Conservation (phyloP, 108 stramenopile genomes). For the Skeletonema menzelii region DNA sequence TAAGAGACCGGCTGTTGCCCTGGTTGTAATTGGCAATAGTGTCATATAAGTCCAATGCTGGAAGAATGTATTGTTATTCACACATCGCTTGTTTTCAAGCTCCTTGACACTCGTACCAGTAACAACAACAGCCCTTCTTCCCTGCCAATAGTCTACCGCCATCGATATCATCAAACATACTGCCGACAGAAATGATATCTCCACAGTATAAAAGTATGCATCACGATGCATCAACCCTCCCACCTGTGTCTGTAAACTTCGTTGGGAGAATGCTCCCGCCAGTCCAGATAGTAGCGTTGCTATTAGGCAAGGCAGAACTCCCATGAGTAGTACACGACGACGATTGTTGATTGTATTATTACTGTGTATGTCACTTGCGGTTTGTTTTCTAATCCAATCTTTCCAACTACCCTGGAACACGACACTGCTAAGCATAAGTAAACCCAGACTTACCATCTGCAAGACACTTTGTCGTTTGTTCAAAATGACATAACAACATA, state of each 20-base stretch:
- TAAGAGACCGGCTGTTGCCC: conserved; percentile 72
- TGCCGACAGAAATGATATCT: conserved; percentile 60
- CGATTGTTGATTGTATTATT: not conserved
- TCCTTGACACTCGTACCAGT: not conserved
- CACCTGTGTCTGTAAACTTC: conserved; percentile 59
- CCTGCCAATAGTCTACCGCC: conserved; percentile 3
- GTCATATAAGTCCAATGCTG: conserved; percentile 31
- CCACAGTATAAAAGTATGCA: conserved; percentile 74
- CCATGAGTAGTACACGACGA: conserved; percentile 12
- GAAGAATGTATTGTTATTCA: conserved; percentile 5
- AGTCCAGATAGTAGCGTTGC: conserved; percentile 81
- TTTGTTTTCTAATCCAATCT: conserved; percentile 14
- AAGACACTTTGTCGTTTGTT: conserved; percentile 61
- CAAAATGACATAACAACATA: conserved; percentile 86
- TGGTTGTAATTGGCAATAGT: conserved; percentile 42
- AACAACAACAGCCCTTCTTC: not conserved
- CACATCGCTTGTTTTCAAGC: not conserved
- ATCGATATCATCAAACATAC: conserved; percentile 43
- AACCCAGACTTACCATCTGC: conserved; percentile 71
- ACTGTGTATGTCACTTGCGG: not conserved
- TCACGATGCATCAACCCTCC: conserved; percentile 48
- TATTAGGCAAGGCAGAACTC: conserved; percentile 62
- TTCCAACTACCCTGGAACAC: conserved; percentile 59
- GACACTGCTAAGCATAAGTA: conserved; percentile 71
- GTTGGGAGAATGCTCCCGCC: conserved; percentile 87